A percentile compares a stretch with the other conserved stretches of the same genome.
These are phyloP conservation scores for Auriscalpium vulgare DNA, from an alignment of 768 basidiomycete genomes.

Conservation along the genomic window DNA sequence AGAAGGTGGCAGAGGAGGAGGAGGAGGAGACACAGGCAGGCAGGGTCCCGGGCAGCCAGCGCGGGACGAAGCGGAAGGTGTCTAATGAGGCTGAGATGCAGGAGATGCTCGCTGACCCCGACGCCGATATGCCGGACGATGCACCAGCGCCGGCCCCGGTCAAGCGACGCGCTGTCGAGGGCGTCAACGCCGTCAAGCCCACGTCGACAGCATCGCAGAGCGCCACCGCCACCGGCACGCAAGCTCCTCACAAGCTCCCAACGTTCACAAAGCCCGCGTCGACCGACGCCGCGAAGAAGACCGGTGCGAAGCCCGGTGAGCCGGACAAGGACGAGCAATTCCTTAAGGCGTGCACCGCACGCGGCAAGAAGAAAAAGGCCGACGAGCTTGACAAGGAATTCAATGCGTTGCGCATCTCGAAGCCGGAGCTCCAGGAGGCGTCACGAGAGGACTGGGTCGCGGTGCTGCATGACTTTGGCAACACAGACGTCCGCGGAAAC, in stretches of 20 bases:
- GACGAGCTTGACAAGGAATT: constrained; percentile 71
- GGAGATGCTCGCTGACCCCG: constrained; percentile 13
- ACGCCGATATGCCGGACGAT: neutral
- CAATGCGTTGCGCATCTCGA: constrained; percentile 60
- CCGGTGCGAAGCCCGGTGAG: neutral
- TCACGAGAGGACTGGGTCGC: constrained; percentile 43
- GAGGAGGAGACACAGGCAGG: neutral
- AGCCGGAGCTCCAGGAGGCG: constrained; percentile 42
- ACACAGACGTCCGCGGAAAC: constrained; percentile 56
- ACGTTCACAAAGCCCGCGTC: neutral
- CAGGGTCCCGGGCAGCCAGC: neutral
- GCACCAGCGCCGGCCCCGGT: constrained; percentile 1
- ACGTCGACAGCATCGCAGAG: neutral
- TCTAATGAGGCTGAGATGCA: constrained; percentile 30
- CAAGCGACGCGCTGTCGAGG: constrained; percentile 37
- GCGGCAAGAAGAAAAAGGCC: constrained; percentile 49
- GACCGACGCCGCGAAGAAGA: neutral
- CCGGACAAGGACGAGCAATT: constrained; percentile 54
- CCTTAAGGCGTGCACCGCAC: constrained; percentile 57
- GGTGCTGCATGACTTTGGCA: constrained; percentile 53
- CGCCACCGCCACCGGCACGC: neutral
- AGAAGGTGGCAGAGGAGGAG: constrained; percentile 4
- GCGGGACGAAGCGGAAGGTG: constrained; percentile 30
- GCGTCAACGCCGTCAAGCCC: constrained; percentile 26
- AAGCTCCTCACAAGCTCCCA: neutral